Conservation (phyloP, 1,284 basidiomycete species). For the Baeospora myosura region DNA sequence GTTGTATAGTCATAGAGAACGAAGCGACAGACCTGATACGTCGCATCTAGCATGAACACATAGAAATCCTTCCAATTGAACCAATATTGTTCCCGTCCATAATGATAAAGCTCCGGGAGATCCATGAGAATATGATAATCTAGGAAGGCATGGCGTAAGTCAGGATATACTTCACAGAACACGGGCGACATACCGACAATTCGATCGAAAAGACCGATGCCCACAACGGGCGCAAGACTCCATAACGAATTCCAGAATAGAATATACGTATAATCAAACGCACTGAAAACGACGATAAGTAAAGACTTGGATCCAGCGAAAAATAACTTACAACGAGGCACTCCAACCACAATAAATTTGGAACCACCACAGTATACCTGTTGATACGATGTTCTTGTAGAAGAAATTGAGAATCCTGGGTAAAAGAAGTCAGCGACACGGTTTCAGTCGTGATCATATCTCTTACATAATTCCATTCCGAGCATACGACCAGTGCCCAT, state of each 20-base stretch:
- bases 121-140: conserved; percentile 88
- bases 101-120: conserved; percentile 91
- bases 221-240: conserved; percentile 92
- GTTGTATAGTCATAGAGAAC: not conserved
- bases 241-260: conserved; percentile 99
- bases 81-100: conserved; percentile 77
- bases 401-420: conserved; percentile 93
- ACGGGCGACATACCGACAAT: conserved; percentile 56
- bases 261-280: conserved; percentile 89
- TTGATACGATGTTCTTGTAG: conserved; percentile 97
- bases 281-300: conserved; percentile 35
- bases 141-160: conserved; percentile 16
- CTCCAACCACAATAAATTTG: conserved; percentile 97
- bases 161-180: not conserved
- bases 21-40: conserved; percentile 57
- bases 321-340: conserved; percentile 71
- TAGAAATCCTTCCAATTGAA: conserved; percentile 76
- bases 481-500: conserved; percentile 97
- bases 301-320: not conserved
- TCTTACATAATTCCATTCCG: conserved; percentile 85
- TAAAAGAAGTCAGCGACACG: not conserved
- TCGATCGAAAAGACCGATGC: conserved; percentile 91
- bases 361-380: conserved; percentile 96
- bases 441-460: conserved; percentile 1
- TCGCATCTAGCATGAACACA: conserved; percentile 84